Base-by-base conservation (phyloP, 305 asterid species). In the Striga hermonthica region DNA sequence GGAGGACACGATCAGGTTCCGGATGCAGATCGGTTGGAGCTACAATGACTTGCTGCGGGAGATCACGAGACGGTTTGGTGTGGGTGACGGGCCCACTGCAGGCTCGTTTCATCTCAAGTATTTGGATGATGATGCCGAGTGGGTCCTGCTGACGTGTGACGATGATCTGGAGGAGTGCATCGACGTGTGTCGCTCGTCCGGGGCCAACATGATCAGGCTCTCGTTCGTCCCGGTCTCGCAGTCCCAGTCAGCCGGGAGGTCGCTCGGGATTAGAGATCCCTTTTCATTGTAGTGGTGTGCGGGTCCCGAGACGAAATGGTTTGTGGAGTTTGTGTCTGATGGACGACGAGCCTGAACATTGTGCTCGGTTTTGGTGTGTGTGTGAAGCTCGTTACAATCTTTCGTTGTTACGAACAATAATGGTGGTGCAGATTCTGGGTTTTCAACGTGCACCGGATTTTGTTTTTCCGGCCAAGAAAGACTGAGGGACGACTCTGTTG, bases 91-190 rank as follows among this genome's bases (percentile, higher is more conserved):
- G 31, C 31, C 31, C 57, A 80, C 79, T 47, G 43, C 75, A 4
- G 65, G 70, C 1, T 76, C 83, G 39, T 80, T 80, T 72, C 85
- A 79, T 69, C 84, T 91, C 74, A 89, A 87, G 38, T 91, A 91
- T 77, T 78, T 89, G 75, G 96, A 91, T n/a, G 98, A 91, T 41
- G 98, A 89, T 55, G 75, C 81, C 10, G 98, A 91, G 52, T 91
- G 98, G 97, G 93, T 91, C 14, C 58, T 91, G 12, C 44, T 89
- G 39, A 89, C 97, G 3, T 91, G 98, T 11, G 93, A 89, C 49
- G 98, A 88, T 13, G 98, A 91, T 83, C 77, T 91, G 6, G 93
- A 79, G 74, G 97, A 89, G 71, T 85, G 98, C 60, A 59, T 91
- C 3, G 89, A 85, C 22, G 82, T 87, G 11, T 81, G 80, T 61